Evolutionary conservation across 331 rosid genomes (phyloP), one percentile per base, ranked within the genome.

Genomic region (Dryas integrifolia): DNA sequence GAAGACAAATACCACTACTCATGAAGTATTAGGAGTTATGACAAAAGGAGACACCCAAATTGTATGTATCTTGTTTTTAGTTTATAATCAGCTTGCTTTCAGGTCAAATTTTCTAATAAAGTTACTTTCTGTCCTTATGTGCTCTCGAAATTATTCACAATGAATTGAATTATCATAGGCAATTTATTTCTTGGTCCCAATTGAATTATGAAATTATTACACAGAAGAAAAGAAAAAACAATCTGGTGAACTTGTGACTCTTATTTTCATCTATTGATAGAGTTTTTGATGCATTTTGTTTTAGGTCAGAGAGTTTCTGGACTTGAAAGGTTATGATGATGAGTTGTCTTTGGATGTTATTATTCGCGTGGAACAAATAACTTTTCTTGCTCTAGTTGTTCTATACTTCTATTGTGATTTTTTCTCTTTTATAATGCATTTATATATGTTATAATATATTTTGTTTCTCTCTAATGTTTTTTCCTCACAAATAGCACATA

Each of bases 1-100:
- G 77, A 94, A 94, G 89, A 94, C 97, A 40, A 89, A 94, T 83
- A 94, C 98, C 70, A 91, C 97, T 14, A 85, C 91, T 76, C 92
- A 94, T 86, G 97, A 94, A 87, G 96, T 94, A 30, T 83, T 89
- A 41, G 97, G 96, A 80, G 92, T 88, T 56, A 73, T 89, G 88
- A 94, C 97, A 6, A 88, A 91, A 77, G 96, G 88, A 81, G 84
- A 89, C 70, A 91, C 96, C 70, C 97, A 89, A 85, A 80, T 91
- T 81, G 98, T 94, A 77, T 59, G 98, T 89, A 60, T 52, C 80
- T 66, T 65, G 48, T 77, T 74, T 56, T 68, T 69, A 3, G 51
- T 41, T 43, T 40, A 11, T 41, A 16, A 16, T 38, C 51, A 21
- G 6, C 63, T 18, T 18, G 52, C 3, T 52, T 39, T 18, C 21